Percentiles rank a stretch among this genome's conserved stretches.
These are phyloP conservation scores for Microsporum ferrugineum DNA, from an alignment of 2,329 filamentous ascomycete species.

Conservation along the genomic window DNA sequence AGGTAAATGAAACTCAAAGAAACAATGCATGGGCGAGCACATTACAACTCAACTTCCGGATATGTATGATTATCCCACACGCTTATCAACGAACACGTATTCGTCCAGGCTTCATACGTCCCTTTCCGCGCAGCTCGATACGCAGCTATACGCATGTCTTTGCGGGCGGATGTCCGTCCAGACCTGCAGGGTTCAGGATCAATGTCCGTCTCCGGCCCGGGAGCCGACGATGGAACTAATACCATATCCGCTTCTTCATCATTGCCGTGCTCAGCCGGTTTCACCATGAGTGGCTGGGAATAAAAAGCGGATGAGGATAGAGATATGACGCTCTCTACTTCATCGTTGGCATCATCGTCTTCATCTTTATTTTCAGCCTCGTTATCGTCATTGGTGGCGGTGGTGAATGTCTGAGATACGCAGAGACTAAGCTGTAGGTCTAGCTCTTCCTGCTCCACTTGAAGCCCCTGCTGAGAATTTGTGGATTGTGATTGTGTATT, in stretches of 20 bases:
- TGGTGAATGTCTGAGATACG: not conserved
- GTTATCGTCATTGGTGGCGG: constrained; percentile 4
- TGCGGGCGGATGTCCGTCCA: not conserved
- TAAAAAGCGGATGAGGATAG: constrained; percentile 21
- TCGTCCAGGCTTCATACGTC: constrained; percentile 33
- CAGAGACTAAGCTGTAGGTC: not conserved
- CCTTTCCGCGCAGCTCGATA: constrained; percentile 33
- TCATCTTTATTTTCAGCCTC: not conserved
- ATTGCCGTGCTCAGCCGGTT: not conserved
- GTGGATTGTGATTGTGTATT: not conserved
- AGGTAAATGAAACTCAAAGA: not conserved
- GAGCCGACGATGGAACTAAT: not conserved
- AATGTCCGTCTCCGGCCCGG: constrained; percentile 1
- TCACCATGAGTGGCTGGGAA: constrained; percentile 10
- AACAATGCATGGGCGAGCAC: not conserved
- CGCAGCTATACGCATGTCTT: constrained; percentile 20
- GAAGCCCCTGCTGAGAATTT: not conserved
- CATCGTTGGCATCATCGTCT: not conserved
- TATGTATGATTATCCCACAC: constrained; percentile 33
- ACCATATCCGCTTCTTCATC: not conserved
- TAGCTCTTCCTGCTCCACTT: not conserved
- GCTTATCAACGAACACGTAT: constrained; percentile 33
- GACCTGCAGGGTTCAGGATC: not conserved
- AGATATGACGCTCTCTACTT: constrained; percentile 15
- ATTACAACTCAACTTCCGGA: constrained; percentile 33